Evolutionary conservation across 2,329 filamentous ascomycete species (phyloP).

Genomic region (Aspergillus amoenus): DNA sequence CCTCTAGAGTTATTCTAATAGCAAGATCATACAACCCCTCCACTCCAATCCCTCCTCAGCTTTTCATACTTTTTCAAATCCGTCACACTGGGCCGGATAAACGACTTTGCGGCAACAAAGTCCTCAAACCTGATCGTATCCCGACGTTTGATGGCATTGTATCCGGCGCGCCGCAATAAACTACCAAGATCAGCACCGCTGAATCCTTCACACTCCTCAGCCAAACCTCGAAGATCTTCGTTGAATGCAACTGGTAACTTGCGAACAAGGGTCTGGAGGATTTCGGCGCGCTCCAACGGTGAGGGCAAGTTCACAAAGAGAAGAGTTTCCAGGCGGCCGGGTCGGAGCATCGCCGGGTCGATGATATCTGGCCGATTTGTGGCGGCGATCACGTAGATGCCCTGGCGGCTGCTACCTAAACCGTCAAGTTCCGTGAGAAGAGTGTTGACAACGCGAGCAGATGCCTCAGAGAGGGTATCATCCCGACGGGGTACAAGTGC

Average conservation of each 20-base stretch:
- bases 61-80: slow-evolving; percentile 58
- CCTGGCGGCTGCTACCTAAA: slow-evolving; percentile 67
- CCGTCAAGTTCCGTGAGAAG: slow-evolving; percentile 93
- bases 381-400: slow-evolving; percentile 91
- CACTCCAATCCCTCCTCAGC: slow-evolving; percentile 52
- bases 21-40: slow-evolving; percentile 27
- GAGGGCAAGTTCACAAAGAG: slow-evolving; percentile 86
- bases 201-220: slow-evolving; percentile 73
- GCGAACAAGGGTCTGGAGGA: slow-evolving; percentile 66
- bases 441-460: slow-evolving; percentile 88
- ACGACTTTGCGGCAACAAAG: slow-evolving; percentile 41
- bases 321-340: slow-evolving; percentile 82
- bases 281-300: slow-evolving; percentile 77
- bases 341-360: slow-evolving; percentile 89
- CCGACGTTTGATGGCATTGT: slow-evolving; percentile 53
- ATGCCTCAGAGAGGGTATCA: slow-evolving; percentile 74
- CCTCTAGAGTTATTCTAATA: background rate
- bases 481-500: slow-evolving; percentile 84
- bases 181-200: slow-evolving; percentile 67
- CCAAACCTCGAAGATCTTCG: slow-evolving; percentile 62
- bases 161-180: slow-evolving; percentile 59
- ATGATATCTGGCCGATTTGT: slow-evolving; percentile 97
- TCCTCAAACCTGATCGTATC: slow-evolving; percentile 49
- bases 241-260: slow-evolving; percentile 54
- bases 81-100: slow-evolving; percentile 52